phyloP scores from a whole-genome alignment of 202 grass and related monocot species.

The Musa balbisiana region DNA sequence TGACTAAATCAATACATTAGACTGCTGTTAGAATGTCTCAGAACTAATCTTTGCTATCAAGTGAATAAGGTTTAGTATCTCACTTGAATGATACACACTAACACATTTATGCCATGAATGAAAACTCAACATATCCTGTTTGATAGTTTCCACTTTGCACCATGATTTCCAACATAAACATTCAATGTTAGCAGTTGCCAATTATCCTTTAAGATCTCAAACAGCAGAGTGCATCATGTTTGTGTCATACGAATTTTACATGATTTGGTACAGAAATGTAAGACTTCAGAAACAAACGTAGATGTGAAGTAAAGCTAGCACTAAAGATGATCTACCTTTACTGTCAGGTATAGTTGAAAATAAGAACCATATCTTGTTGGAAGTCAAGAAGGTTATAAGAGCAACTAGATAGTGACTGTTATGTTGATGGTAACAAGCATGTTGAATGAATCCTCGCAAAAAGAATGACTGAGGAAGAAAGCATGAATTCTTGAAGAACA shows the following conservation, averaged over 20 bases:
- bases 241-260: background rate
- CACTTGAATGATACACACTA: too few species aligned
- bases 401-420: background rate
- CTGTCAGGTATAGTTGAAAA: too few species aligned
- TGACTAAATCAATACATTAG: too few species aligned
- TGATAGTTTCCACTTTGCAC: too few species aligned
- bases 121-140: too few species aligned
- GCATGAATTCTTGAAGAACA: background rate
- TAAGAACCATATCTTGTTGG: background rate
- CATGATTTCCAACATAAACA: too few species aligned
- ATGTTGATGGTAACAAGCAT: background rate
- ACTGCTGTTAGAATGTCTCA: too few species aligned
- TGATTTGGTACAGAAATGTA: too few species aligned
- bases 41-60: too few species aligned
- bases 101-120: background rate
- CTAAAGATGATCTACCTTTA: background rate
- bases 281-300: background rate
- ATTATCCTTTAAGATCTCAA: too few species aligned
- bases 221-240: background rate
- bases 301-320: background rate
- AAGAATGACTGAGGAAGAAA: background rate
- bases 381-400: background rate
- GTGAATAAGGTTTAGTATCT: too few species aligned
- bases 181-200: too few species aligned
- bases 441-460: background rate